Evolutionary conservation across 108 stramenopile genomes (phyloP).

Genomic region (Parmales sp.): DNA sequence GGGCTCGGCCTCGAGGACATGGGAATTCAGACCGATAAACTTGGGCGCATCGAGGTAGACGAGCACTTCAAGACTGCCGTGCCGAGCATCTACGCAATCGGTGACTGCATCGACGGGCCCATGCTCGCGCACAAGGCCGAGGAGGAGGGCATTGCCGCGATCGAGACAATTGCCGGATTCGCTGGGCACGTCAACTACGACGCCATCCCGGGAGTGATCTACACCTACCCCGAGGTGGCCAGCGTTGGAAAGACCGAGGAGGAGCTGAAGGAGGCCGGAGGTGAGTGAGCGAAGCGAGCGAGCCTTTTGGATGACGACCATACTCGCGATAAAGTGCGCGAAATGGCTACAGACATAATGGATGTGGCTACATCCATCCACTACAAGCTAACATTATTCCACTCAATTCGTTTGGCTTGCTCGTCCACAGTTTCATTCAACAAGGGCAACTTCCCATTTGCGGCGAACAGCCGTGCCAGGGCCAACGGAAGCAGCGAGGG

Average conservation of each 20-base stretch:
- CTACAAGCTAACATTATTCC: too few relatives aligned
- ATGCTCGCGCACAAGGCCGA: slow-evolving; percentile 99
- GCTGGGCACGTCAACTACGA: slow-evolving; percentile 99
- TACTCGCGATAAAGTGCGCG: too few relatives aligned
- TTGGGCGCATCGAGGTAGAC: slow-evolving; percentile 94
- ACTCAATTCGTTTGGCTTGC: too few relatives aligned
- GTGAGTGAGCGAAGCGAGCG: neutral
- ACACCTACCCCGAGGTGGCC: slow-evolving; percentile 99
- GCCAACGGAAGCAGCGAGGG: slow-evolving; percentile 89
- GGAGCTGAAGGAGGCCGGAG: slow-evolving; percentile 88
- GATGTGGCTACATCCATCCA: too few relatives aligned
- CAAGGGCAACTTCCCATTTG: slow-evolving; percentile 90
- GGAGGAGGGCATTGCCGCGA: slow-evolving; percentile 95
- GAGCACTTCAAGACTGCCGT: slow-evolving; percentile 88
- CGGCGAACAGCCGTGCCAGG: slow-evolving; percentile 89
- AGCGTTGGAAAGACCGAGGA: slow-evolving; percentile 98
- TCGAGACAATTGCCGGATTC: slow-evolving; percentile 91
- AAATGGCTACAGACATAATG: too few relatives aligned
- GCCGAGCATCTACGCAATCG: slow-evolving; percentile 89
- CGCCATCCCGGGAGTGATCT: slow-evolving; percentile 97
- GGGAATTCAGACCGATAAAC: slow-evolving; percentile 86
- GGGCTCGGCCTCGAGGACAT: slow-evolving; percentile 88
- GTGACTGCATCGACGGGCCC: slow-evolving; percentile 96
- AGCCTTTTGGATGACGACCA: too few relatives aligned
- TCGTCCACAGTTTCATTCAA: slow-evolving; percentile 82